Base-by-base conservation (phyloP, 1,284 basidiomycete genomes). In the Rhodotorula sp. region DNA sequence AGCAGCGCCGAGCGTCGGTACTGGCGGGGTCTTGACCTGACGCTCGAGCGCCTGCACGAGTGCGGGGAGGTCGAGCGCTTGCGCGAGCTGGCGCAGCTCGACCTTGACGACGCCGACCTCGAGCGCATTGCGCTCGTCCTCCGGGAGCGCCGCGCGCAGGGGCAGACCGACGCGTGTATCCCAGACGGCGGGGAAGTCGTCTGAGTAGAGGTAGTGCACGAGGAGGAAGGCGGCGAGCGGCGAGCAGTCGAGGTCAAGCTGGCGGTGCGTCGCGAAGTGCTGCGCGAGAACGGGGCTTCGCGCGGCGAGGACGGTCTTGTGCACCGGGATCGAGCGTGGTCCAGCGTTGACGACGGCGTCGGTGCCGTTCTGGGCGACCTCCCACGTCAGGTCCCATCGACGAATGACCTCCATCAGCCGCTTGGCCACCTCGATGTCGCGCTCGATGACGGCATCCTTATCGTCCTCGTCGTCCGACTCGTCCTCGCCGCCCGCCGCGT, bases 121-220 rank as follows among this genome's bases (percentile, higher is more conserved):
- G 34, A 77, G 63, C 23, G 57, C 56, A 21, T 41, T 25, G 19
- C 27, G 17, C 19, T 10, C 52, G 4, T 54, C 67, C 4, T 21
- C 50, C 9, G 57, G 42, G 4, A 62, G 84, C 76, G 53, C 70
- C 80, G 79, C 79, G 57, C 84, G 83, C 4, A 91, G 82, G 3
- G 83, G 81, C 1, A 83, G 78, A 2, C 84, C 83, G 16, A 97
- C 85, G 17, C 93, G 88, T 17, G 86, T 84, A 78, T 97, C 94
- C 92, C 93, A 97, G 10, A 96, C 80, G 0, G 92, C 88, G 12
- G 91, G 85, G 0, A 95, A 81, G 44, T 89, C 86, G 80, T 98
- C 95, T 4, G 91, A 87, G 82, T 98, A 98, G 17, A 98, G 80
- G 79, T 96, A 98, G 60, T 90, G 86, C 23, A 97, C 80, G 10